phyloP scores from a whole-genome alignment of 345 rosid species.

The Eucalyptus camaldulensis region DNA sequence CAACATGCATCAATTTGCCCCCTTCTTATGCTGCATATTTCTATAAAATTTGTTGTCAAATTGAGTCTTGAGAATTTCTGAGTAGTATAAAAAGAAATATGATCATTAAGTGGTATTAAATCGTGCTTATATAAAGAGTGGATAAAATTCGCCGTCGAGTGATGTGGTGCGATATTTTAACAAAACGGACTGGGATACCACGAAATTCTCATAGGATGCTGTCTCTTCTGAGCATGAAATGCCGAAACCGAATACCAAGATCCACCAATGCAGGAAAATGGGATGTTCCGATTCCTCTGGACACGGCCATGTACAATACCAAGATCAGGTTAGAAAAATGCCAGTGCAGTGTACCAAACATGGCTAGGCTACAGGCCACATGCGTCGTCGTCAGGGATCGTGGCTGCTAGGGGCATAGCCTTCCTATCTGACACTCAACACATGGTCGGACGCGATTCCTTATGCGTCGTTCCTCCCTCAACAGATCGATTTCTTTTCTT shows the following conservation, averaged over 20 bases:
- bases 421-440: background rate
- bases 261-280: background rate
- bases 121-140: background rate
- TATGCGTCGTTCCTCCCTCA: background rate
- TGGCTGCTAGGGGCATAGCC: background rate
- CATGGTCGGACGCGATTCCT: background rate
- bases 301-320: background rate
- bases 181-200: background rate
- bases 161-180: no score
- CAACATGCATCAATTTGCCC: background rate
- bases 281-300: background rate
- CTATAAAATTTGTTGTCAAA: no score
- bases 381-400: background rate
- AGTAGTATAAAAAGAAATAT: fast-evolving
- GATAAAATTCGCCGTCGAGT: no score
- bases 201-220: background rate
- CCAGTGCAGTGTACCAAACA: background rate
- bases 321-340: background rate
- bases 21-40: no score
- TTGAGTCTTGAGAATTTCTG: fast-evolving
- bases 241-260: background rate
- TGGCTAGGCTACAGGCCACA: background rate
- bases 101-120: background rate
- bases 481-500: background rate
- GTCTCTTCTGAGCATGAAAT: background rate